phyloP scores from a whole-genome alignment of 768 basidiomycete species.

The Stropharia rugosoannulata region DNA sequence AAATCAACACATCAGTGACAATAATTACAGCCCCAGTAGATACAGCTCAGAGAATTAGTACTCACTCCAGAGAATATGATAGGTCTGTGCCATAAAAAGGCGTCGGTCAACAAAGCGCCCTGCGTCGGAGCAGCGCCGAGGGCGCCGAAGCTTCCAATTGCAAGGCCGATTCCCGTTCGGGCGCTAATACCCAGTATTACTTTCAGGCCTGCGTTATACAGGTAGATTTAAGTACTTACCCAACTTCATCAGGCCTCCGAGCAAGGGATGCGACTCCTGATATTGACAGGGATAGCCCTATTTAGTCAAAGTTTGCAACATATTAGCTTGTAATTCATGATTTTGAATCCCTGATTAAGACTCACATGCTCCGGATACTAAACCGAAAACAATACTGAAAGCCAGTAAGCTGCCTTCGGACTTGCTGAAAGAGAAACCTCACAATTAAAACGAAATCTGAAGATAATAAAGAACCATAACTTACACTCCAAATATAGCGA shows the following conservation, averaged over 20 bases:
- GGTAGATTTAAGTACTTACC: conserved; percentile 21
- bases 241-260: conserved; percentile 30
- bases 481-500: conserved; percentile 33
- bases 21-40: too few relatives aligned
- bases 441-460: too few relatives aligned
- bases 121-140: conserved; percentile 32
- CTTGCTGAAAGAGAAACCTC: neutral
- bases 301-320: neutral
- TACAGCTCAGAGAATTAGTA: neutral
- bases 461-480: conserved; percentile 2
- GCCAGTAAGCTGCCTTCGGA: conserved; percentile 28
- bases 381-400: conserved; percentile 41
- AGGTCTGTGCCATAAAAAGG: conserved; percentile 28
- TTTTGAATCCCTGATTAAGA: neutral
- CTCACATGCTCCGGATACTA: conserved; percentile 43
- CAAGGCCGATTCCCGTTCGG: conserved; percentile 30
- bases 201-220: neutral
- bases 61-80: conserved; percentile 33
- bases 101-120: conserved; percentile 27
- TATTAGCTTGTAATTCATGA: neutral
- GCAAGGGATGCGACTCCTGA: conserved; percentile 29
- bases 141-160: conserved; percentile 27
- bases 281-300: conserved; percentile 35
- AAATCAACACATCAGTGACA: too few relatives aligned
- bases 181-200: conserved; percentile 14